Evolutionary conservation across 495 filamentous ascomycete genomes (phyloP), one percentile per base, ranked within the genome.

Genomic region (Penicillium chermesinum): DNA sequence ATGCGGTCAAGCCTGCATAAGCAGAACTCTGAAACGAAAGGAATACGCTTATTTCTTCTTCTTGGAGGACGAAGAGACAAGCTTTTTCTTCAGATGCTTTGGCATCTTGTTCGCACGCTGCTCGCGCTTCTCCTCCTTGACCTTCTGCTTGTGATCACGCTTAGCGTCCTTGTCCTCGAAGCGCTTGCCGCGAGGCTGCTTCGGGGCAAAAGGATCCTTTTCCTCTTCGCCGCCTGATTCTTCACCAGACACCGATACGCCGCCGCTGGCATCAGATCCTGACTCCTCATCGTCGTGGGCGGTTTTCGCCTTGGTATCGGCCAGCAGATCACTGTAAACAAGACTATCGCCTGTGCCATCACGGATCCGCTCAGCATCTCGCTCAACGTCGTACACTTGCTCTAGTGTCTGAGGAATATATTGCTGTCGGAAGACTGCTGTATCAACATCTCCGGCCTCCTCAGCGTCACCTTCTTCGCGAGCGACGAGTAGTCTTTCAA

Each of bases 81-180:
- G 61, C 6, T 58, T 58, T 71, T 95, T 95, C 77, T 98, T 98
- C 22, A 90, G 38, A 56, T 95, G 79, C 69, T 98, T 98, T 0
- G 93, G 91, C 69, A 98, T 95, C 72, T 98, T 98, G 13, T 85
- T 85, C 61, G 91, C 89, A 48, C 93, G 71, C 66, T 88, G 83
- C 62, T 95, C 91, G 36, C 87, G 81, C 71, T 96, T 95, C 54
- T 88, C 91, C 60, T 96, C 94, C 68, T 97, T 97, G 43, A 95
- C 87, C 22, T 86, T 83, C 54, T 79, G 74, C 68, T 98, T 98
- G 58, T 95, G 91, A 49, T 82, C 81, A 72, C 84, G 87, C 71
- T 95, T 97, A 25, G 71, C 76, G 14, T 91, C 88, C 67, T 97
- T 96, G 58, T 96, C 89, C 60, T 90, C 82, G 59, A 91, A 91